These are phyloP conservation scores for Plasmodiophora brassicae DNA, from an alignment of 208 protist genomes.

Conservation along the genomic window DNA sequence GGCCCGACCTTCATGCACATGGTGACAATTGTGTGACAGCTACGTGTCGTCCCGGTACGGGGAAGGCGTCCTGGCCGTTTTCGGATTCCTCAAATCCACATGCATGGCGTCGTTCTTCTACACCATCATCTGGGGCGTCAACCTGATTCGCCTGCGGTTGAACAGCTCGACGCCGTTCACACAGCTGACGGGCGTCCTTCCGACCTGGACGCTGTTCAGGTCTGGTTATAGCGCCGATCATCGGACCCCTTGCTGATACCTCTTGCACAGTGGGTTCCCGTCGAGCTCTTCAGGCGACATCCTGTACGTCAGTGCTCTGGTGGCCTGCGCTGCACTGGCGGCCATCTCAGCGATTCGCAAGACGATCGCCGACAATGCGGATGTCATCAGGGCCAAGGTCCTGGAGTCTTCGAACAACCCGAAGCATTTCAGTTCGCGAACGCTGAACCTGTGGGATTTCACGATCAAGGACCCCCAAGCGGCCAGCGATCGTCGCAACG, in stretches of 20 bases:
- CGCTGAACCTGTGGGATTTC: not conserved
- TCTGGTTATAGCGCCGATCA: no score
- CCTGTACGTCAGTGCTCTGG: not conserved
- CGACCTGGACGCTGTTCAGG: no score
- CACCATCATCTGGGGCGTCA: not conserved
- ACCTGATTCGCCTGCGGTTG: not conserved
- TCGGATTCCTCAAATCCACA: not conserved
- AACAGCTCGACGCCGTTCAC: no score
- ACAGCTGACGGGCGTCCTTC: no score
- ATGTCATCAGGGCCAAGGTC: not conserved
- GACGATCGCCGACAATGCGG: not conserved
- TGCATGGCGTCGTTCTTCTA: not conserved
- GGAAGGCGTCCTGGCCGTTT: not conserved
- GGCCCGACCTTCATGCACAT: not conserved
- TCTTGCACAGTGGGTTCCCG: no score
- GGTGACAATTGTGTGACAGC: not conserved
- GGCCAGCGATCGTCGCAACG: not conserved
- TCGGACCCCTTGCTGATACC: no score
- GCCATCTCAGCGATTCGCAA: not conserved
- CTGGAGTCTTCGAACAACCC: not conserved
- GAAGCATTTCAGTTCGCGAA: not conserved
- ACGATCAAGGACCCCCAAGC: not conserved
- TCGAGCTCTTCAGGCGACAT: no score
- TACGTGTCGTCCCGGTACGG: not conserved
- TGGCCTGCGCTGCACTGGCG: not conserved